Evolutionary conservation across 2,329 filamentous ascomycete species (phyloP).

Genomic region (Metarhizium anisopliae): DNA sequence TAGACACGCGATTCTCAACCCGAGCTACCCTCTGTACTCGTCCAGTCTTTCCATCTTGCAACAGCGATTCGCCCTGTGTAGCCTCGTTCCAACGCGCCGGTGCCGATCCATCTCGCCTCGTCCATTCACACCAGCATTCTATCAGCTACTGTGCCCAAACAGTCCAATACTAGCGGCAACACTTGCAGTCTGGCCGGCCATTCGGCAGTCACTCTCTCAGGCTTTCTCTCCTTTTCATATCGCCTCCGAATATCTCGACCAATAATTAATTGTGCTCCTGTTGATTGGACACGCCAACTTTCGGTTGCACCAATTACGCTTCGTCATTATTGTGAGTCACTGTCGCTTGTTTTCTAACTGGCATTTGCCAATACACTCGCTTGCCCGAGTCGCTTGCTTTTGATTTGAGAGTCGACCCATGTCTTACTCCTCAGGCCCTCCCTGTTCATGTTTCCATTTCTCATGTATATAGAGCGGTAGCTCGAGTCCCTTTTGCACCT

Average conservation of each 20-base stretch:
- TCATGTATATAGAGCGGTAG: not conserved
- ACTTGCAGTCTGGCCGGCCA: slow-evolving; percentile 20
- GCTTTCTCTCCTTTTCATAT: slow-evolving; percentile 13
- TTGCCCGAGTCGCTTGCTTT: slow-evolving; percentile 6
- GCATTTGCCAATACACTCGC: slow-evolving; percentile 2
- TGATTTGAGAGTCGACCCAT: not conserved
- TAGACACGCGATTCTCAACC: slow-evolving; percentile 9
- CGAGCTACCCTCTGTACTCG: slow-evolving; percentile 7
- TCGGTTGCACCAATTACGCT: slow-evolving; percentile 22
- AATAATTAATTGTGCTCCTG: not conserved
- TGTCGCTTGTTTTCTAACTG: slow-evolving; percentile 16
- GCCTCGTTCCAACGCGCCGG: slow-evolving; percentile 22
- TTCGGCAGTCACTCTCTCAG: slow-evolving; percentile 18
- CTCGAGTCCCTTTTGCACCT: not conserved
- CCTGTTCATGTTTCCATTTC: not conserved
- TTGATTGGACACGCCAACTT: slow-evolving; percentile 1
- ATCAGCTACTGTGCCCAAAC: slow-evolving; percentile 20
- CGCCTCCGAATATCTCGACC: slow-evolving; percentile 5
- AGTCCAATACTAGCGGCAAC: slow-evolving; percentile 26
- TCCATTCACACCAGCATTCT: slow-evolving; percentile 17
- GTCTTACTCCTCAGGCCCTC: not conserved
- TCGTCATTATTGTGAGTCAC: slow-evolving; percentile 24
- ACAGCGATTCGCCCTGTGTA: slow-evolving; percentile 23
- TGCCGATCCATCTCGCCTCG: slow-evolving; percentile 24
- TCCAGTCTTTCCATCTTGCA: slow-evolving; percentile 11